Conservation (phyloP, 1,139 yeast species). For the Sugiyamaella xylanicola region DNA sequence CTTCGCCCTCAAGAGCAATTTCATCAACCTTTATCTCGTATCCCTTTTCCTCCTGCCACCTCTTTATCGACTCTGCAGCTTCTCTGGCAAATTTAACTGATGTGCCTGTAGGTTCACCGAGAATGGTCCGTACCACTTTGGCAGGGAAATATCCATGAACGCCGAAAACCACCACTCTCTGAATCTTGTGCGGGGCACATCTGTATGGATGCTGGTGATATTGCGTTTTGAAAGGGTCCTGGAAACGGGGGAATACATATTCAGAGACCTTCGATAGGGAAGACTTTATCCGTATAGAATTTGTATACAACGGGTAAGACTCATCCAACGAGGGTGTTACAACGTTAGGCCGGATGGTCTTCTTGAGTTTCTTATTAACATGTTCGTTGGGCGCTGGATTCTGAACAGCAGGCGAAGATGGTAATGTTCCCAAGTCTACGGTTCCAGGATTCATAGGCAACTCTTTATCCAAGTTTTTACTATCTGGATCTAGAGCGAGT, state of each 20-base stretch:
- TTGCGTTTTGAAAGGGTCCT: constrained; percentile 25
- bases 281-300: constrained; percentile 28
- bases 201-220: constrained; percentile 30
- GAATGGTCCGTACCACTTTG: constrained; percentile 74
- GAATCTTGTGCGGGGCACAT: constrained; percentile 32
- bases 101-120: constrained; percentile 94
- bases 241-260: constrained; percentile 28
- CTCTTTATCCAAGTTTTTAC: background rate
- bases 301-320: constrained; percentile 35
- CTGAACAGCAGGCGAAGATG: too few species aligned
- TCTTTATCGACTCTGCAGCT: constrained; percentile 73
- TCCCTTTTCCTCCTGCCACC: constrained; percentile 68
- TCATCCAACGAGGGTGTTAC: constrained; percentile 38
- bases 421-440: background rate
- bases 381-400: too few species aligned
- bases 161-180: constrained; percentile 75
- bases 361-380: constrained; percentile 23
- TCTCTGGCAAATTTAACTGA: constrained; percentile 83
- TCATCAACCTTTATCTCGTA: constrained; percentile 71
- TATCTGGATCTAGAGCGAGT: constrained; percentile 5
- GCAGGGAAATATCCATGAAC: constrained; percentile 97
- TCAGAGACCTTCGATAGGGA: constrained; percentile 33
- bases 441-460: background rate
- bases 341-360: constrained; percentile 34
- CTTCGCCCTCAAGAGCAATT: constrained; percentile 92